Evolutionary conservation across 176 grass and related monocot genomes (phyloP).

Genomic region (Aegilops umbellulata): DNA sequence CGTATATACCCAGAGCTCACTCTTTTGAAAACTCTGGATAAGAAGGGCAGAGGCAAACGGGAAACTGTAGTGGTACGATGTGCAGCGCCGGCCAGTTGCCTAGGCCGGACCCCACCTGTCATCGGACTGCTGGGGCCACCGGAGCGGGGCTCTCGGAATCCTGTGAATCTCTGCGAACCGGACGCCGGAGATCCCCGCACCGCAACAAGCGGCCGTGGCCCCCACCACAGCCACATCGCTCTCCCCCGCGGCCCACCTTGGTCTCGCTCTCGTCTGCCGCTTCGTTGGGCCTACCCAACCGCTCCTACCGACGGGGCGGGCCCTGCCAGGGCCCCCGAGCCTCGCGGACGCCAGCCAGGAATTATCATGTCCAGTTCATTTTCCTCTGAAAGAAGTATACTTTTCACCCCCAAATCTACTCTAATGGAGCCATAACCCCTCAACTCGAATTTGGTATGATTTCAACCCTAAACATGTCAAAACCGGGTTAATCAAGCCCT

Average conservation of each 20-base stretch:
- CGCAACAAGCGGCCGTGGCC: background rate
- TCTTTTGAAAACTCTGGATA: constrained; percentile 9
- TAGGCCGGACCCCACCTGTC: background rate
- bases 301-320: constrained; percentile 5
- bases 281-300: background rate
- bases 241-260: background rate
- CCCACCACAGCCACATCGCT: background rate
- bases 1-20: background rate
- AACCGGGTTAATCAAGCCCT: no score
- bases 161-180: constrained; percentile 37
- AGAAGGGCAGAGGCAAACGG: background rate
- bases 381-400: no score
- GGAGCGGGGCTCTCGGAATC: background rate
- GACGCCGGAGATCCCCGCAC: constrained; percentile 31
- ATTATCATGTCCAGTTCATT: background rate
- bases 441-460: no score
- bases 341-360: background rate
- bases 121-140: background rate
- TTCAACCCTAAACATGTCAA: no score
- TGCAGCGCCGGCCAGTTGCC: background rate
- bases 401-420: no score
- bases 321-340: background rate
- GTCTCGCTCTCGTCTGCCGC: background rate
- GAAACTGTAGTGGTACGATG: background rate
- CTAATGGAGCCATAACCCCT: no score